Evolutionary conservation across 805 yeast species (phyloP).

Genomic region (Ogataea pini): DNA sequence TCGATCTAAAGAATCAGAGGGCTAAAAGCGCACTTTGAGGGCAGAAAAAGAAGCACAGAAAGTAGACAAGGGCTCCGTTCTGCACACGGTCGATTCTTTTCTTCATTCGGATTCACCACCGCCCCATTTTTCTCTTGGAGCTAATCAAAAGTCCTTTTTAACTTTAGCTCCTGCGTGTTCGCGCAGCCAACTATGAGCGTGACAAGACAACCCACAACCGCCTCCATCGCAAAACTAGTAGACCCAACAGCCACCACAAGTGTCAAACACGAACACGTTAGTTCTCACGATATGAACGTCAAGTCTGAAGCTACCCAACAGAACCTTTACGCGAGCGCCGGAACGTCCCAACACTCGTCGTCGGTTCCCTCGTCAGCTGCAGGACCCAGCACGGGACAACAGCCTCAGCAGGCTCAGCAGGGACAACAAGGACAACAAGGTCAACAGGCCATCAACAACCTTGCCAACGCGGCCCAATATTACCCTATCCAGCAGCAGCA

Average conservation of each 20-base stretch:
- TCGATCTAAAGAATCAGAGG: neutral
- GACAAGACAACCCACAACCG: conserved; percentile 12
- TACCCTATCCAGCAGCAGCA: conserved; percentile 18
- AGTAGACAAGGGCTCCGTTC: neutral
- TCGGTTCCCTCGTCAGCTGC: conserved; percentile 10
- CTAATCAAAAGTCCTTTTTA: too few relatives aligned
- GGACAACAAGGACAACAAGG: conserved; percentile 10
- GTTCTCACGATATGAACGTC: neutral
- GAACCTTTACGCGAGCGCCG: conserved; percentile 12
- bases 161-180: neutral
- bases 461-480: conserved; percentile 19
- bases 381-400: neutral
- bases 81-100: too few relatives aligned
- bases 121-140: neutral
- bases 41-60: neutral
- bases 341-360: conserved; percentile 1
- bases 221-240: conserved; percentile 18
- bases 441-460: conserved; percentile 17
- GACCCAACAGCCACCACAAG: neutral
- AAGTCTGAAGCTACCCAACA: conserved; percentile 7
- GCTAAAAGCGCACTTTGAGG: neutral
- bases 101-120: neutral
- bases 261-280: neutral
- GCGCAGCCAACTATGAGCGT: conserved; percentile 10
- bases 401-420: conserved; percentile 12